Evolutionary conservation across 2,329 filamentous ascomycete species (phyloP).

Genomic region (Fusarium annulatum): DNA sequence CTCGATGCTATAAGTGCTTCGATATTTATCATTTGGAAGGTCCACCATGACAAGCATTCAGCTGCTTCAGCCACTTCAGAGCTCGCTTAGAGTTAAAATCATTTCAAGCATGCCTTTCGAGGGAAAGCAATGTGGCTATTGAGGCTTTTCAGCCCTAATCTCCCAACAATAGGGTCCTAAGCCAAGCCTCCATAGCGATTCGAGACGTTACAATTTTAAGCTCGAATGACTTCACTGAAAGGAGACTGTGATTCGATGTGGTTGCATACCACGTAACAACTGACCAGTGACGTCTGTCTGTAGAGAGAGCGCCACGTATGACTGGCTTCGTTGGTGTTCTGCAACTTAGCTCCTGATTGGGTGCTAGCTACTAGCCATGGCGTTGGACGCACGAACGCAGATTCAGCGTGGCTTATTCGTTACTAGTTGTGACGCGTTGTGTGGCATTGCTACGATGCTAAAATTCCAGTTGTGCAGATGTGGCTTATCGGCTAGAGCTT

Average conservation of each 20-base stretch:
- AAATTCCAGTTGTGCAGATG: conserved; percentile 1
- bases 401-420: neutral
- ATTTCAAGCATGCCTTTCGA: neutral
- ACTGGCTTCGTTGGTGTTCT: neutral
- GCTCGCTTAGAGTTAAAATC: neutral
- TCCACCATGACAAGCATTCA: neutral
- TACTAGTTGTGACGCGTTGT: neutral
- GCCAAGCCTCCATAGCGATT: neutral
- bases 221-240: neutral
- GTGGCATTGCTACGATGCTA: conserved; percentile 6
- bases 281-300: neutral
- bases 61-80: neutral
- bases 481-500: neutral
- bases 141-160: neutral
- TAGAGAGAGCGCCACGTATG: conserved; percentile 5
- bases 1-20: rapidly evolving
- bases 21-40: neutral
- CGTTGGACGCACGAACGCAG: neutral
- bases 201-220: conserved; percentile 8
- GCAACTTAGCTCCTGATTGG: neutral
- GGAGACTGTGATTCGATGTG: neutral
- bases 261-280: neutral
- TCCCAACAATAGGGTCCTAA: neutral
- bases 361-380: neutral
- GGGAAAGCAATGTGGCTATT: neutral